Conservation (phyloP, 1,139 yeast species). For the Hansenula sp. region DNA sequence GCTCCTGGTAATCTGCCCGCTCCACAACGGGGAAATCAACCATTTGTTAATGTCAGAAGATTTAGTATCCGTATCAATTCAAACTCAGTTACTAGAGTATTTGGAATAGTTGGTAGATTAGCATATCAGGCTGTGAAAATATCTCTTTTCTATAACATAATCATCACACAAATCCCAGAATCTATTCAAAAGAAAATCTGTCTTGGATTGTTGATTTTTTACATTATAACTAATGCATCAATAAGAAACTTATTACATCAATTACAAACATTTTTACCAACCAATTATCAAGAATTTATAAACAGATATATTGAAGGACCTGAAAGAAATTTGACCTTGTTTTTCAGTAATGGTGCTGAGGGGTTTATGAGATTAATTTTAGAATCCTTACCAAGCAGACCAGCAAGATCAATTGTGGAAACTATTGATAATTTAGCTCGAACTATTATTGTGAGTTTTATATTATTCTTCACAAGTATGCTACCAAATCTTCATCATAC, state of each 20-base stretch:
- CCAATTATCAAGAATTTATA: not conserved
- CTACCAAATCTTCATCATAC: constrained; percentile 7
- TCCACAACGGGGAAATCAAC: not conserved
- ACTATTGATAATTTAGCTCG: not conserved
- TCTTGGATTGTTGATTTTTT: not conserved
- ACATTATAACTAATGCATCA: not conserved
- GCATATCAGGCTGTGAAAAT: not conserved
- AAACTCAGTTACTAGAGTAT: not conserved
- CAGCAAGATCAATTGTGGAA: not conserved
- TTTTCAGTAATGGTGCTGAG: not conserved
- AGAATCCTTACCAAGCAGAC: not conserved
- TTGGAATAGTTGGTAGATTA: not conserved
- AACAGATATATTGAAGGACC: not conserved
- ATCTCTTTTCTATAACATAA: not conserved
- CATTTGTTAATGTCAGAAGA: not conserved
- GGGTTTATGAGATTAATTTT: not conserved
- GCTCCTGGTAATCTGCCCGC: too few species aligned
- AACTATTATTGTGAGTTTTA: constrained; percentile 2
- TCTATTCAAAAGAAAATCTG: not conserved
- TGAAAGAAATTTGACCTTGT: not conserved
- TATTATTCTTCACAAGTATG: constrained; percentile 9
- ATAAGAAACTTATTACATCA: not conserved
- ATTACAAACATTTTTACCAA: not conserved
- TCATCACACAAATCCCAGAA: not conserved
- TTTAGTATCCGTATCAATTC: not conserved